Conservation (phyloP, 306 rosid species). For the Cucurbita ficifolia region DNA sequence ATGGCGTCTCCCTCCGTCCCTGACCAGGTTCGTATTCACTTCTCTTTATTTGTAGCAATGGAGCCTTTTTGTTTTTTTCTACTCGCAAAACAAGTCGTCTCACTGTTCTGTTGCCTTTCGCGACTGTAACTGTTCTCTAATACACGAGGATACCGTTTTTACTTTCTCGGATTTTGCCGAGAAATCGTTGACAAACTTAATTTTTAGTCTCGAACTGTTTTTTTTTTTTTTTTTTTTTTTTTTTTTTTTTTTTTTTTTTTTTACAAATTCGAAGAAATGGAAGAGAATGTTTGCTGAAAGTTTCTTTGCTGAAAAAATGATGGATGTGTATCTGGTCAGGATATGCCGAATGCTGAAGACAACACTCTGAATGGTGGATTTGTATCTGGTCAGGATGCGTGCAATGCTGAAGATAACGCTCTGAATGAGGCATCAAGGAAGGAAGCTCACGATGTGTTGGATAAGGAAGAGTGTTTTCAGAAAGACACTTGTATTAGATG, state of each 20-base stretch:
- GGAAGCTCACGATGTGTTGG: background rate
- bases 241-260: background rate
- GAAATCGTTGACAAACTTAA: background rate
- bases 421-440: background rate
- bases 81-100: background rate
- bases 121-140: background rate
- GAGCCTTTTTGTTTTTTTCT: background rate
- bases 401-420: background rate
- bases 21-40: background rate
- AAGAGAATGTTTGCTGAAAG: background rate
- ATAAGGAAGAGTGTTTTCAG: slow-evolving; percentile 10
- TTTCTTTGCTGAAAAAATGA: background rate
- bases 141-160: background rate
- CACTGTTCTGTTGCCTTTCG: background rate
- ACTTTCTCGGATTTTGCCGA: background rate
- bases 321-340: background rate
- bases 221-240: background rate
- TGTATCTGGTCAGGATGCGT: background rate
- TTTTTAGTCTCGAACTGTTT: background rate
- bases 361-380: background rate
- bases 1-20: background rate
- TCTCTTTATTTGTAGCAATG: background rate
- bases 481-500: slow-evolving; percentile 32
- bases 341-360: background rate
- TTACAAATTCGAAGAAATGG: background rate